These are phyloP conservation scores for Chrysanthemum makinoi DNA, from an alignment of 129 eudicot genomes.

Conservation along the genomic window DNA sequence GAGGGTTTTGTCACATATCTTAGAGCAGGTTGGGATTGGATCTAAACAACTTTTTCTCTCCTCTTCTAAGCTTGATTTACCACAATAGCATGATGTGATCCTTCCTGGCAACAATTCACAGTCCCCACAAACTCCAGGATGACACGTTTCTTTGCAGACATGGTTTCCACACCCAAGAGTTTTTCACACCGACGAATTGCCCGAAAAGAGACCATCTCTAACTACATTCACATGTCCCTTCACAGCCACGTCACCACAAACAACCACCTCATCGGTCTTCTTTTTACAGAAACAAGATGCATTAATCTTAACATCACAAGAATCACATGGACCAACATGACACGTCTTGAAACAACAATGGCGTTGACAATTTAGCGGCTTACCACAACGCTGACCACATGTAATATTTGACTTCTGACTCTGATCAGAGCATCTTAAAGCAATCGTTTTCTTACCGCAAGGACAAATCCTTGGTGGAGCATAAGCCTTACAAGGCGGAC, in stretches of 20 bases:
- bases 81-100: slow-evolving; percentile 74
- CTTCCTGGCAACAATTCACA: slow-evolving; percentile 67
- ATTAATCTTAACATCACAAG: slow-evolving; percentile 55
- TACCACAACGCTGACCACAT: slow-evolving; percentile 79
- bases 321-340: slow-evolving; percentile 80
- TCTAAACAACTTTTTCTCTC: slow-evolving; percentile 68
- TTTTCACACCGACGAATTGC: slow-evolving; percentile 56
- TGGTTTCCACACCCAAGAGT: slow-evolving; percentile 76
- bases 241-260: slow-evolving; percentile 79
- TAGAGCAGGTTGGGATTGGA: slow-evolving; percentile 74
- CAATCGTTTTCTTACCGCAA: slow-evolving; percentile 72
- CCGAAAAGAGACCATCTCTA: slow-evolving; percentile 69
- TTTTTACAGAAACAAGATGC: slow-evolving; percentile 88
- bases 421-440: slow-evolving; percentile 85
- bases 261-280: slow-evolving; percentile 51
- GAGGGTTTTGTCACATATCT: slow-evolving; percentile 59
- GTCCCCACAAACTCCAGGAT: slow-evolving; percentile 90
- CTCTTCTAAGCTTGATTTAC: slow-evolving; percentile 59
- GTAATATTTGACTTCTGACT: slow-evolving; percentile 55
- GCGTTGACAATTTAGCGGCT: slow-evolving; percentile 76
- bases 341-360: slow-evolving; percentile 64
- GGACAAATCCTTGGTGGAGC: slow-evolving; percentile 85
- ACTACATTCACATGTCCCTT: slow-evolving; percentile 56
- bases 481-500: slow-evolving; percentile 94
- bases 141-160: slow-evolving; percentile 65